phyloP scores from a whole-genome alignment of 805 yeast species.

The Lipomyces yamadae region DNA sequence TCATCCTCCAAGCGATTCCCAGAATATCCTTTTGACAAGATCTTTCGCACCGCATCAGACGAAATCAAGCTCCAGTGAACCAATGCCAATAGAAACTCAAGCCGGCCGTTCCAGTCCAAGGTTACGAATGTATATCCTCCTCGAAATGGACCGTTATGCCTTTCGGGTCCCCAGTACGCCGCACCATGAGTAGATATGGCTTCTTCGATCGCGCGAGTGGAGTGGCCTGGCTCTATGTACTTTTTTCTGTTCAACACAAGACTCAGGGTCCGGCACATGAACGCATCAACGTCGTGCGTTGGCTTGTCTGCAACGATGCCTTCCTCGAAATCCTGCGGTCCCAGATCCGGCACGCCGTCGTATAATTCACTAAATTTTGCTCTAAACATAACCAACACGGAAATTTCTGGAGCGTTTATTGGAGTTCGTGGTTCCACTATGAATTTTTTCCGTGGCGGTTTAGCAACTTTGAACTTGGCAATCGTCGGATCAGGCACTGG shows the following conservation, averaged over 20 bases:
- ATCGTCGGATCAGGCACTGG: neutral
- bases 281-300: constrained; percentile 42
- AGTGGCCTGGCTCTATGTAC: constrained; percentile 47
- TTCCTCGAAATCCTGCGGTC: constrained; percentile 51
- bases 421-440: constrained; percentile 25
- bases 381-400: constrained; percentile 41
- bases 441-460: constrained; percentile 1
- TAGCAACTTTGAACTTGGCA: neutral
- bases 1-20: constrained; percentile 26
- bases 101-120: constrained; percentile 45
- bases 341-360: constrained; percentile 44
- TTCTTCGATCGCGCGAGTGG: constrained; percentile 49
- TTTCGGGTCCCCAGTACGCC: constrained; percentile 38
- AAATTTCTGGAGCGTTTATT: constrained; percentile 27
- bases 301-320: constrained; percentile 41
- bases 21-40: constrained; percentile 21
- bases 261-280: constrained; percentile 46
- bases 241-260: constrained; percentile 50
- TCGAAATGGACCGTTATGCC: constrained; percentile 31
- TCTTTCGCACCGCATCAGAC: constrained; percentile 42
- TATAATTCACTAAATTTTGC: constrained; percentile 42
- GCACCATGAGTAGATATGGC: constrained; percentile 42
- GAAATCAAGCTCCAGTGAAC: constrained; percentile 45
- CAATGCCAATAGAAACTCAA: constrained; percentile 43
- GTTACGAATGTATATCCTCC: constrained; percentile 41